Conservation (phyloP, 2,329 filamentous ascomycete species). For the Arthrobotrys pseudoclavata region DNA sequence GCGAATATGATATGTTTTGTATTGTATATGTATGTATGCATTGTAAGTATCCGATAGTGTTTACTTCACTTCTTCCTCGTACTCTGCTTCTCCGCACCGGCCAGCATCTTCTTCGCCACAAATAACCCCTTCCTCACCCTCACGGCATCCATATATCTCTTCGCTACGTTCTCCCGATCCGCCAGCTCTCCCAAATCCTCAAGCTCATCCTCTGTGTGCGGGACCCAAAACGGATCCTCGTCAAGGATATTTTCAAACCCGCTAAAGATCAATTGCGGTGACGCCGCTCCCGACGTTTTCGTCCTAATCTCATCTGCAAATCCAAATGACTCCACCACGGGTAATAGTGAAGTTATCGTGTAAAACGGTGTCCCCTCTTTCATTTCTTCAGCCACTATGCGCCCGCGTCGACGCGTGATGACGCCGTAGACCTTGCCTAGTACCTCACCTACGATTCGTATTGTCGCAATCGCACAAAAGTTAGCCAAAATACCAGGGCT, state of each 20-base stretch:
- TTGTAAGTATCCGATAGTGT: neutral
- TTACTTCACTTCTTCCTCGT: conserved; percentile 73
- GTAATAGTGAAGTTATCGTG: conserved; percentile 87
- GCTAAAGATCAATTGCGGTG: conserved; percentile 91
- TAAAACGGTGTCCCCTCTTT: conserved; percentile 97
- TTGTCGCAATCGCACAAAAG: conserved; percentile 56
- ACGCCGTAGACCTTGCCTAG: conserved; percentile 95
- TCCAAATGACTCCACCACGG: conserved; percentile 94
- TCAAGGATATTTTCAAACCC: conserved; percentile 89
- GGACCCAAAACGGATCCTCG: conserved; percentile 98
- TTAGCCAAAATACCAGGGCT: conserved; percentile 31
- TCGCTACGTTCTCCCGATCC: conserved; percentile 94
- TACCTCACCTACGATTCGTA: conserved; percentile 76
- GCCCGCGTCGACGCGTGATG: conserved; percentile 92
- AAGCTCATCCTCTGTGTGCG: conserved; percentile 93
- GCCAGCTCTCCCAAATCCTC: conserved; percentile 95
- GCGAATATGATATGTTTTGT: neutral
- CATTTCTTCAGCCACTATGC: conserved; percentile 89
- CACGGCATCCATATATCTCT: conserved; percentile 93
- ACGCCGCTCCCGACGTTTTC: conserved; percentile 87
- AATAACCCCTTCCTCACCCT: conserved; percentile 87
- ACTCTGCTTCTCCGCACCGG: conserved; percentile 93
- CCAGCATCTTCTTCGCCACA: conserved; percentile 80
- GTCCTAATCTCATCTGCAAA: conserved; percentile 98
- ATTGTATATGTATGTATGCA: neutral